Conservation (phyloP, 352 stramenopile genomes). For the Thalassiosira exigua region DNA sequence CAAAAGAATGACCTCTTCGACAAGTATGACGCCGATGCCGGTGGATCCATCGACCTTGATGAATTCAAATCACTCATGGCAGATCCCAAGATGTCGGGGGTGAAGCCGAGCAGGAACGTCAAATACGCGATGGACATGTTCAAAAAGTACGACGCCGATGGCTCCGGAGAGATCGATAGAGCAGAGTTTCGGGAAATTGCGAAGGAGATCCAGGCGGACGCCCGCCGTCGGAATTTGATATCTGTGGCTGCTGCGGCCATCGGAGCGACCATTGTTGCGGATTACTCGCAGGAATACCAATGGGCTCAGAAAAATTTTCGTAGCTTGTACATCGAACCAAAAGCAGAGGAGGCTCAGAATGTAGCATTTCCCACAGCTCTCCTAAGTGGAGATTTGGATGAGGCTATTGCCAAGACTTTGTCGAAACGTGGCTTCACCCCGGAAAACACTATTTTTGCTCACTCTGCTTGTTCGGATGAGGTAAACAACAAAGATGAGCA, state of each 20-base stretch:
- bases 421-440: slow-evolving; percentile 41
- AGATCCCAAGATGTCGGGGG: not conserved
- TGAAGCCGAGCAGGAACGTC: slow-evolving; percentile 18
- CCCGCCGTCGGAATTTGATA: slow-evolving; percentile 33
- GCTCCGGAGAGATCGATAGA: slow-evolving; percentile 38
- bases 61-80: slow-evolving; percentile 44
- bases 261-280: slow-evolving; percentile 45
- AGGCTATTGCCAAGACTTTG: slow-evolving; percentile 37
- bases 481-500: slow-evolving; percentile 54
- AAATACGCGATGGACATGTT: slow-evolving; percentile 35
- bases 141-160: slow-evolving; percentile 37
- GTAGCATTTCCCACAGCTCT: slow-evolving; percentile 48
- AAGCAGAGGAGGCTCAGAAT: slow-evolving; percentile 26
- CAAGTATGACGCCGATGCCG: slow-evolving; percentile 37
- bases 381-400: slow-evolving; percentile 36
- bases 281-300: slow-evolving; percentile 32
- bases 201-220: slow-evolving; percentile 31
- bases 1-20: slow-evolving; percentile 21
- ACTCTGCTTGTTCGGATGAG: slow-evolving; percentile 61
- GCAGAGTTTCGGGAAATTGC: slow-evolving; percentile 45
- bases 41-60: slow-evolving; percentile 40
- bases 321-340: slow-evolving; percentile 27
- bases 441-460: slow-evolving; percentile 56
- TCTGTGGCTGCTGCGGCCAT: slow-evolving; percentile 41
- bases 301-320: slow-evolving; percentile 45